These are phyloP conservation scores for Lactarius trivialis DNA, from an alignment of 768 basidiomycete genomes.

Conservation along the genomic window DNA sequence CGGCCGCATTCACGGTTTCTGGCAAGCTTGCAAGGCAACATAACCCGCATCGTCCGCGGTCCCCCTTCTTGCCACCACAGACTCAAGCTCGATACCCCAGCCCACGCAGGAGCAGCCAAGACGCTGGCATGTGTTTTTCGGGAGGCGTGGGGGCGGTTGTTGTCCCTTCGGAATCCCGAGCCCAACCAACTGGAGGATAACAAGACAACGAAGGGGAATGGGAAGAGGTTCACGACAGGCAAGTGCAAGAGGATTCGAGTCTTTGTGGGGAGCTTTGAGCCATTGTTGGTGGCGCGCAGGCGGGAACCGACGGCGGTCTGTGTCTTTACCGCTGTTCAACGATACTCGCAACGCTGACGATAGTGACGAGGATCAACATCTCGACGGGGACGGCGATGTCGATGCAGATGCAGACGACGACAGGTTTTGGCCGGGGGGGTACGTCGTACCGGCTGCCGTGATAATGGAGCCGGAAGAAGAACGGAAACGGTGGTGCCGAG, in stretches of 20 bases:
- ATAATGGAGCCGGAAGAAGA: neutral
- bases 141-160: too few species aligned
- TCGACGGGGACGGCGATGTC: neutral
- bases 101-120: too few species aligned
- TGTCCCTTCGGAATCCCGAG: neutral
- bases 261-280: slow-evolving; percentile 2
- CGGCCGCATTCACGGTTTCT: neutral
- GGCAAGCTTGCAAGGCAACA: neutral
- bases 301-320: neutral
- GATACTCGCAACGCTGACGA: neutral
- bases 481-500: neutral
- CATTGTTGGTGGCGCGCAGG: neutral
- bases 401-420: neutral
- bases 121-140: too few species aligned
- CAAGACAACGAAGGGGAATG: neutral
- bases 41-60: neutral
- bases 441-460: neutral
- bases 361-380: neutral
- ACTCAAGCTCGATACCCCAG: neutral
- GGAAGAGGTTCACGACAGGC: neutral
- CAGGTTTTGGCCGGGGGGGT: slow-evolving; percentile 5
- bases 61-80: neutral
- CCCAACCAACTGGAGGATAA: neutral
- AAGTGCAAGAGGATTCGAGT: neutral
- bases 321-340: neutral